Conservation (phyloP, 1,284 basidiomycete genomes). For the Rhizoctonia solani region DNA sequence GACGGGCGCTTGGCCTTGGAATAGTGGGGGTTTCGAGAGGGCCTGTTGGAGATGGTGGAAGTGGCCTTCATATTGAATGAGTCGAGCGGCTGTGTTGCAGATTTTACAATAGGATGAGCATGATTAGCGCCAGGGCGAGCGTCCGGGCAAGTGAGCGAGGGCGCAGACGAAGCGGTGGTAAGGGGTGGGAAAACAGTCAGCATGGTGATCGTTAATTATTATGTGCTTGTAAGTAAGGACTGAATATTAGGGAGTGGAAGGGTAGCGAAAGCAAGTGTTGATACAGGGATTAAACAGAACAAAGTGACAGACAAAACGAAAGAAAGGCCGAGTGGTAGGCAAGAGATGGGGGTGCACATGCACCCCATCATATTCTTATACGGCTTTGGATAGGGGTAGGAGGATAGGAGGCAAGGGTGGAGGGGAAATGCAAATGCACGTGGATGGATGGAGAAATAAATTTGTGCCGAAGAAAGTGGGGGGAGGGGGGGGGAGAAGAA, state of each 20-base stretch:
- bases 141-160: neutral
- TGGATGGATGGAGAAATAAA: slow-evolving; percentile 8
- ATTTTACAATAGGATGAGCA: slow-evolving; percentile 1
- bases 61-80: slow-evolving; percentile 24
- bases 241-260: slow-evolving; percentile 22
- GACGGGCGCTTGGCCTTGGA: slow-evolving; percentile 32
- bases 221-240: slow-evolving; percentile 31
- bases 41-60: slow-evolving; percentile 7
- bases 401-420: neutral
- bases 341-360: neutral
- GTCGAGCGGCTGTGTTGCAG: slow-evolving; percentile 26
- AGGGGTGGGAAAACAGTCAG: slow-evolving; percentile 23
- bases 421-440: neutral
- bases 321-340: slow-evolving; percentile 7
- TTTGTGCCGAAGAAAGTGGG: no score
- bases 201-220: slow-evolving; percentile 24
- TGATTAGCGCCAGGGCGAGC: neutral
- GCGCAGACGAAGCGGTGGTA: slow-evolving; percentile 8
- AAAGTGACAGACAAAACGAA: slow-evolving; percentile 20
- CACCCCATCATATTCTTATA: no score
- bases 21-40: slow-evolving; percentile 24
- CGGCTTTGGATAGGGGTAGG: neutral
- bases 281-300: slow-evolving; percentile 5
- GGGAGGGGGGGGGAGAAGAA: no score
- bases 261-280: slow-evolving; percentile 20